Evolutionary conservation across 2,329 filamentous ascomycete species (phyloP).

Genomic region (Annulohypoxylon truncatum): DNA sequence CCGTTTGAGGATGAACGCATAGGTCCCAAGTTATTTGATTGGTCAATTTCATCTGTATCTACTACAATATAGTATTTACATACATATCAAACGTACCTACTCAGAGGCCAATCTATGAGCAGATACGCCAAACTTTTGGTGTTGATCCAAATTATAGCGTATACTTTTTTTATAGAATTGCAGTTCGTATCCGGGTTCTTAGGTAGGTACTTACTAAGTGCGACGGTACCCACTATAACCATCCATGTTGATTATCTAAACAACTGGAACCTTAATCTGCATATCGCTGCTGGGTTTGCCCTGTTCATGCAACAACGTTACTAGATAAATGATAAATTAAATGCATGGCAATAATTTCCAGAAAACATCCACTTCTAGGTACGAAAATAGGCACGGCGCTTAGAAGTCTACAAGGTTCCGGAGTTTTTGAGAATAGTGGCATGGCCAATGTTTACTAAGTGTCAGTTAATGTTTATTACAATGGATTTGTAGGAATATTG

Average conservation of each 20-base stretch:
- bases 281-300: background rate
- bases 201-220: background rate
- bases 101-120: no score
- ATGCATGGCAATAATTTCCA: background rate
- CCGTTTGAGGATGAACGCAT: no score
- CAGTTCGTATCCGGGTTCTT: background rate
- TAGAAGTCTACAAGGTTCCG: background rate
- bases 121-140: no score
- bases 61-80: no score
- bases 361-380: background rate
- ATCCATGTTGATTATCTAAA: background rate
- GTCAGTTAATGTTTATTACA: conserved; percentile 4
- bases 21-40: no score
- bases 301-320: background rate
- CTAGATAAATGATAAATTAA: background rate
- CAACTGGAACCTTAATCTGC: background rate
- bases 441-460: background rate
- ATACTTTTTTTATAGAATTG: no score
- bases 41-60: no score
- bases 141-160: no score
- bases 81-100: no score
- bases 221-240: background rate
- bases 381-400: background rate
- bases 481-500: background rate
- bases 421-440: background rate